Evolutionary conservation across 2,329 filamentous ascomycete species (phyloP), one percentile per base, ranked within the genome.

Genomic region (Dendrostoma leiphaemia): DNA sequence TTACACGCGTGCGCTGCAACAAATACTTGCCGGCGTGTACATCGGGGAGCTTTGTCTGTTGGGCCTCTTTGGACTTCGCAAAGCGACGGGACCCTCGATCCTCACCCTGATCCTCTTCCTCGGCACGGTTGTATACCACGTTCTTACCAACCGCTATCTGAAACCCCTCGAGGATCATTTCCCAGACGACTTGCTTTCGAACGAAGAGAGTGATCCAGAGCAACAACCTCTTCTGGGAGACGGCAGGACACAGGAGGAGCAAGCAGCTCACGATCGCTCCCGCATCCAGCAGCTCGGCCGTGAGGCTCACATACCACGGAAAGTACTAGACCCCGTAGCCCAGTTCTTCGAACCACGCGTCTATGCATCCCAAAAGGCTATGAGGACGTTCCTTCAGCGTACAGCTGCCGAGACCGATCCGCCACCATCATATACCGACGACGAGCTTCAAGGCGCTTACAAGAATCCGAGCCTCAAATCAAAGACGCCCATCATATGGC

Each of bases 1-100:
- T 64, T 97, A 96, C 67, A 88, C 91, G 1, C 88, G 90, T 23
- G 92, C 90, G 5, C 79, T 97, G 40, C 90, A 96, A 75, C 92
- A 97, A 58, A 81, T 94, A 29, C 83, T 93, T 40, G 83, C 86
- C 2, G 91, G 91, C 49, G 78, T 94, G 45, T 96, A 96, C 70
- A 74, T 96, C 13, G 83, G 86, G 1, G 85, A 93, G 63, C 72
- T 92, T 52, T 92, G 89, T 68, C 75, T 96, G 62, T 83, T 95
- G 59, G 91, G 91, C 49, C 80, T 96, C 34, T 94, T 96, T 65
- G 83, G 82, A 40, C 83, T 93, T 12, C 57, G 56, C 26, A 58
- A 58, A 19, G 56, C 56, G 10, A 55, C 44, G 38, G 56, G 56
- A 7, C 56, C 56, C 12, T 54, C 48, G 15, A 41, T 55, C 15